A percentile compares a stretch with the other conserved stretches of the same genome.
These are phyloP conservation scores for Neoboletus brunneissimus DNA, from an alignment of 768 basidiomycete genomes.

Conservation along the genomic window DNA sequence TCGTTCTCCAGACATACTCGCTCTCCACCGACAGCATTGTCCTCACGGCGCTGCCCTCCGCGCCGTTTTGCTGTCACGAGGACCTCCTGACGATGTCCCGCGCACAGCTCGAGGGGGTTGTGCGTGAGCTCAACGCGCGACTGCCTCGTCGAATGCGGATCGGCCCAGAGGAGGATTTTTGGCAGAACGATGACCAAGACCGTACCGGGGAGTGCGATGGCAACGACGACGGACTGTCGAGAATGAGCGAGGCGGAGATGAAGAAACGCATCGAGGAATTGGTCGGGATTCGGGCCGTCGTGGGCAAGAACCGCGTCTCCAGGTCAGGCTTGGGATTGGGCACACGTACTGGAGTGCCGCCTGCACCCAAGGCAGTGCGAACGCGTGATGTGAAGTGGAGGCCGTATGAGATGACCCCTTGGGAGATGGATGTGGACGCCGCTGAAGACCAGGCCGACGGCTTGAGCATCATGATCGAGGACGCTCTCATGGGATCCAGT, in stretches of 20 bases:
- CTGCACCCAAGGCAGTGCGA: constrained; percentile 28
- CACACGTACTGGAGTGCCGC: constrained; percentile 27
- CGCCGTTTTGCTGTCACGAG: constrained; percentile 74
- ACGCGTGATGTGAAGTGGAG: constrained; percentile 21
- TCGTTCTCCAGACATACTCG: too few relatives aligned
- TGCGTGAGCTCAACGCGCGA: constrained; percentile 50
- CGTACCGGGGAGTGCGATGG: background rate
- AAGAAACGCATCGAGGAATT: constrained; percentile 55
- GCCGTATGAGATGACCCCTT: constrained; percentile 17
- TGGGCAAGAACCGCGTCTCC: constrained; percentile 29
- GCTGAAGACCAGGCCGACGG: constrained; percentile 7
- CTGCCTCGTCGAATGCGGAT: constrained; percentile 55
- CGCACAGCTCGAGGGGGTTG: constrained; percentile 50
- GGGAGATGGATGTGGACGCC: constrained; percentile 26
- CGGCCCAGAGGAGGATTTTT: constrained; percentile 34
- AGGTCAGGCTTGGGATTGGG: constrained; percentile 25
- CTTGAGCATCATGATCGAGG: constrained; percentile 13
- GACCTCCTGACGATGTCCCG: constrained; percentile 66
- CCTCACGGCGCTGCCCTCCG: constrained; percentile 55
- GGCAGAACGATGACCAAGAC: constrained; percentile 5
- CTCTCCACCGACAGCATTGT: constrained; percentile 50
- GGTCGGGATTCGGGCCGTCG: constrained; percentile 49
- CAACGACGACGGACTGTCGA: constrained; percentile 14
- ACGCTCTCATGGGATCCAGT: constrained; percentile 22
- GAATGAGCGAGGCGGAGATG: constrained; percentile 43